Evolutionary conservation across 2,329 filamentous ascomycete species (phyloP).

Genomic region (Colletotrichum karsti): DNA sequence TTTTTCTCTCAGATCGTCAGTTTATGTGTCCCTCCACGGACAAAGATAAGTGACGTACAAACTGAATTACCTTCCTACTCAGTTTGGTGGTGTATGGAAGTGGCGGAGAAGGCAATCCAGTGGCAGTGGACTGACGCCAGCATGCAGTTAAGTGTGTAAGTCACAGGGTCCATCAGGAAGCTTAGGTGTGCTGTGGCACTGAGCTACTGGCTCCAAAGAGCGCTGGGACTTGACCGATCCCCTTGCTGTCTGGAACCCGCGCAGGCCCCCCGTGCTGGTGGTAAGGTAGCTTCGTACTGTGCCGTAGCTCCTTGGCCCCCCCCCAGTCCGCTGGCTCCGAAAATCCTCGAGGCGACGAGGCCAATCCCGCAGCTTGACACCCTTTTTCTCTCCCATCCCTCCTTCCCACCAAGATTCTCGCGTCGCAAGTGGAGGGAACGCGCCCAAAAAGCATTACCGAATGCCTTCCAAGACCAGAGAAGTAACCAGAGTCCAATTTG

Average conservation of each 20-base stretch:
- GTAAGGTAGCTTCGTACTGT: constrained; percentile 12
- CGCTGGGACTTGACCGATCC: constrained; percentile 16
- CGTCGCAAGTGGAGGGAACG: constrained; percentile 34
- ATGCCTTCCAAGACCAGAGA: constrained; percentile 32
- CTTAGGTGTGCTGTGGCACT: constrained; percentile 19
- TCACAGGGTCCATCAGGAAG: constrained; percentile 4
- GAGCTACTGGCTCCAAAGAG: constrained; percentile 15
- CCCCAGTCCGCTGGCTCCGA: constrained; percentile 33
- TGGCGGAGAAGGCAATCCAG: background rate
- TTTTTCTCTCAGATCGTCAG: background rate
- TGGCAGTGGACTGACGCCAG: constrained; percentile 8
- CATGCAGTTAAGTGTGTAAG: constrained; percentile 21
- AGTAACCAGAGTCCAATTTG: constrained; percentile 21
- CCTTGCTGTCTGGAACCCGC: constrained; percentile 2
- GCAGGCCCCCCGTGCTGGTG: background rate
- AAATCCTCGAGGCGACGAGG: constrained; percentile 31
- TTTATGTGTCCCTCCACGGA: background rate
- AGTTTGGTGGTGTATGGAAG: background rate
- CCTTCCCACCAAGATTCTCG: constrained; percentile 31
- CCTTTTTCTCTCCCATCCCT: constrained; percentile 30
- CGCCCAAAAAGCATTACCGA: constrained; percentile 31
- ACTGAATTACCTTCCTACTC: no score
- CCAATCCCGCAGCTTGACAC: constrained; percentile 30
- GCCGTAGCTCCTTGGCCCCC: constrained; percentile 32
- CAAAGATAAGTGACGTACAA: constrained; percentile 8